Evolutionary conservation across 2,329 filamentous ascomycete genomes (phyloP).

Genomic region (Whalleya microplaca): DNA sequence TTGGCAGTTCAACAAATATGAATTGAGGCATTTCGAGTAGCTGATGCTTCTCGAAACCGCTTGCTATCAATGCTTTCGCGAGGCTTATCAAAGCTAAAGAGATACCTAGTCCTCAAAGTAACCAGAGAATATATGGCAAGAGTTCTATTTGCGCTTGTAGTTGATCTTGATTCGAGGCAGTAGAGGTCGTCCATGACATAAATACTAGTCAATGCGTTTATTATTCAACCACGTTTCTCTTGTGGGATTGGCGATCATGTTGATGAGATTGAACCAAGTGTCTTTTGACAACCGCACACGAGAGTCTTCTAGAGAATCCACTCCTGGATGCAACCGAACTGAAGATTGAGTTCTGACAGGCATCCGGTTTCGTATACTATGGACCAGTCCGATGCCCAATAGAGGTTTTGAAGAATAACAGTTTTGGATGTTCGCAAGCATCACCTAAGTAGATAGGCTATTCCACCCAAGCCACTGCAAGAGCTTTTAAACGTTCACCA

Average conservation of each 20-base stretch:
- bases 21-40: conserved; percentile 32
- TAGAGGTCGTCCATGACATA: background rate
- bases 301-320: background rate
- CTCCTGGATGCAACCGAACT: background rate
- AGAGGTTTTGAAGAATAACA: background rate
- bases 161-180: background rate
- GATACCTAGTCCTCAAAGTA: background rate
- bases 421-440: background rate
- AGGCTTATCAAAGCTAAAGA: background rate
- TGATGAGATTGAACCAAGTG: background rate
- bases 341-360: background rate
- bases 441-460: background rate
- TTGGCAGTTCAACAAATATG: conserved; percentile 37
- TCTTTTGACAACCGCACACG: background rate
- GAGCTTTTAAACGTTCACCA: too few relatives aligned
- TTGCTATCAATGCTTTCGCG: background rate
- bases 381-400: background rate
- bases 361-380: background rate
- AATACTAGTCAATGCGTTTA: background rate
- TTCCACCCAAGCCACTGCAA: background rate
- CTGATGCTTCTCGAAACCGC: background rate
- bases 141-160: background rate
- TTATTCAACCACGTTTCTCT: background rate
- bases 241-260: background rate
- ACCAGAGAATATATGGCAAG: background rate